A percentile compares a stretch with the other conserved stretches of the same genome.
These are phyloP conservation scores for Talaromyces sp. DNA, from an alignment of 2,329 filamentous ascomycete species.

Conservation along the genomic window DNA sequence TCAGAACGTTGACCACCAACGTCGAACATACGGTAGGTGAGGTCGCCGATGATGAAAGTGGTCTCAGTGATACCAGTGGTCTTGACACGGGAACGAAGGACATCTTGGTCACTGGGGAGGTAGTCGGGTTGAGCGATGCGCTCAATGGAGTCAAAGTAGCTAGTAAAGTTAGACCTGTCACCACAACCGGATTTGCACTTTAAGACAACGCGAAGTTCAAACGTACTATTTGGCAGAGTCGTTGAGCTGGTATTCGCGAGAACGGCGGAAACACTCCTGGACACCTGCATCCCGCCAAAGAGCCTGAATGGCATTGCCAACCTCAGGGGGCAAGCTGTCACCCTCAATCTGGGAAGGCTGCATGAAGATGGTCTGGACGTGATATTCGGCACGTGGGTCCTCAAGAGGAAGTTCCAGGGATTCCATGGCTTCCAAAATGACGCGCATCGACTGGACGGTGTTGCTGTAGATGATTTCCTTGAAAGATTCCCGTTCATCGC, in stretches of 20 bases:
- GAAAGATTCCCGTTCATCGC: slow-evolving; percentile 70
- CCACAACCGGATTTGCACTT: too few species aligned
- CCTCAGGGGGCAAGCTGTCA: slow-evolving; percentile 87
- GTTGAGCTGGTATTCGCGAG: slow-evolving; percentile 92
- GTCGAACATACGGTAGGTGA: slow-evolving; percentile 97
- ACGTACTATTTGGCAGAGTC: slow-evolving; percentile 93
- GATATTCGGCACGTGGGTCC: slow-evolving; percentile 89
- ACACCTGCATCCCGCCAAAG: slow-evolving; percentile 91
- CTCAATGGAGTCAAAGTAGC: slow-evolving; percentile 93
- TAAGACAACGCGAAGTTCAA: slow-evolving; percentile 24
- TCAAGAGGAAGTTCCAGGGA: slow-evolving; percentile 74
- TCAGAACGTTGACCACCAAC: slow-evolving; percentile 93
- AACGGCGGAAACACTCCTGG: slow-evolving; percentile 91
- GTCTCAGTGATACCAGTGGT: slow-evolving; percentile 97
- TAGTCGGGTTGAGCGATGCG: slow-evolving; percentile 89
- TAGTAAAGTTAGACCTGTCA: slow-evolving; percentile 30
- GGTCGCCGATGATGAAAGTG: slow-evolving; percentile 87
- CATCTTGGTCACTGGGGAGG: slow-evolving; percentile 91
- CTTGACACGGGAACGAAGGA: slow-evolving; percentile 92
- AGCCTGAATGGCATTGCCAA: slow-evolving; percentile 85
- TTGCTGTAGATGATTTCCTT: slow-evolving; percentile 70
- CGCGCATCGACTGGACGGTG: slow-evolving; percentile 65
- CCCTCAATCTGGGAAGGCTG: slow-evolving; percentile 95
- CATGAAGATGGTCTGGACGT: slow-evolving; percentile 98
- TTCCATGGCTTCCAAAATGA: slow-evolving; percentile 65